phyloP scores from a whole-genome alignment of 345 rosid species.

The Alliaria petiolata region DNA sequence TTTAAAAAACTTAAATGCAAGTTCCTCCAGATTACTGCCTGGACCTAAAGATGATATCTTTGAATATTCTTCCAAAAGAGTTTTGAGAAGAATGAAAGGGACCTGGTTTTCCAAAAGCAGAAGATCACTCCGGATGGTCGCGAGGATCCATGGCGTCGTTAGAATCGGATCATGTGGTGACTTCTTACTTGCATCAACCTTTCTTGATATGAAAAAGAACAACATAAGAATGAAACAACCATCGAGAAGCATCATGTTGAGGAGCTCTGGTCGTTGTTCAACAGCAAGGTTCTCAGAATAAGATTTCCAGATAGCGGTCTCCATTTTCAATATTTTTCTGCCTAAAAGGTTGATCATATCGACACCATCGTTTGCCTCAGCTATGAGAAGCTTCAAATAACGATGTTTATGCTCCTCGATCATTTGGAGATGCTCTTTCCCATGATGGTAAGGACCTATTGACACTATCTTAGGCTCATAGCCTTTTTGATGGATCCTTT shows the following conservation, averaged over 20 bases:
- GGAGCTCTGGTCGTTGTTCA: background rate
- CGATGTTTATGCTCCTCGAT: constrained; percentile 45
- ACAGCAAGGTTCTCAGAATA: constrained; percentile 16
- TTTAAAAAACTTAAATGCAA: background rate
- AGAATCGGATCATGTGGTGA: background rate
- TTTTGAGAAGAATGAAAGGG: background rate
- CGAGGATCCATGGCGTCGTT: constrained; percentile 23
- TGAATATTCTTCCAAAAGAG: background rate
- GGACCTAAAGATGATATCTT: background rate
- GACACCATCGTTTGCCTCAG: background rate
- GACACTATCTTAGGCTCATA: constrained; percentile 40
- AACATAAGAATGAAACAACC: constrained; percentile 54
- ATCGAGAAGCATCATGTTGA: constrained; percentile 46
- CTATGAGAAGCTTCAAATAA: constrained; percentile 10
- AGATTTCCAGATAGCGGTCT: background rate
- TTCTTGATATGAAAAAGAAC: background rate
- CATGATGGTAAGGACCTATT: constrained; percentile 45
- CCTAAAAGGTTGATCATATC: background rate
- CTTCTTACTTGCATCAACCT: background rate
- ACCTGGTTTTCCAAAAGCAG: constrained; percentile 6
- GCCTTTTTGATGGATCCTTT: background rate
- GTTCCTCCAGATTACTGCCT: background rate
- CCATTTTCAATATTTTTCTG: background rate
- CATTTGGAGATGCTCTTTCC: constrained; percentile 29
- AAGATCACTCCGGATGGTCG: background rate